Base-by-base conservation (phyloP, 2,329 filamentous ascomycete genomes). In the Exophiala calicioides region DNA sequence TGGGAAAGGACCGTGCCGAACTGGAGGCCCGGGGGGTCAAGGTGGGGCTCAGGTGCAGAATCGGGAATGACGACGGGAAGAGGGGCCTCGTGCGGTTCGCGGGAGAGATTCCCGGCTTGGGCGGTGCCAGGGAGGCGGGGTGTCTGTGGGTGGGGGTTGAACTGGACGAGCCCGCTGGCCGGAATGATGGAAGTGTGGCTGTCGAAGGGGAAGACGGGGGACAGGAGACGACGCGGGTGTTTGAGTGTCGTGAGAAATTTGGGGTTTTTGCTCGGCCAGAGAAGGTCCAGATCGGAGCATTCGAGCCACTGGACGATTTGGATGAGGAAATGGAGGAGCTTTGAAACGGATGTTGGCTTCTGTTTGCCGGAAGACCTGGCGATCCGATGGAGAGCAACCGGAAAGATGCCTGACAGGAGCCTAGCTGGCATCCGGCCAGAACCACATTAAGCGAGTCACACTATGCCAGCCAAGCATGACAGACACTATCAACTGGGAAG, bases 1-100 rank as follows among this genome's bases (percentile, higher is more conserved):
- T 84, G 31, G 76, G 83, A 56, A 79, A 80, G 45, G 70, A 73
- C 47, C 50, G 50, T 5, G 44, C 46, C 8, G 88, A 94, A 62
- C 75, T 95, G 55, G 72, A 78, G 55, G 77, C 79, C 44, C 81
- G 84, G 65, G 83, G 85, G 69, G 85, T 87, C 56, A 72, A 68
- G 41, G 74, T 79, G 8, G 83, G 82, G 29, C 78, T 73, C 65
- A 71, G 84, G 55, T 87, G 84, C 67, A 74, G 82, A 42, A 75
- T 87, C 15, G 81, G 81, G 41, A 78, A 78, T 40, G 80, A 86
- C 48, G 86, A 91, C 64, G 73, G 70, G 26, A 79, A 84, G 52
- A 78, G 87, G 58, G 88, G 88, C 44, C 77, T 76, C 36, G 75
- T 68, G 32, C 38, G 57, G 44, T 70, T 71, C 40, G 23, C 66